Evolutionary conservation across 2,329 filamentous ascomycete species (phyloP), one percentile per base, ranked within the genome.

Genomic region (Monilinia fructicola): DNA sequence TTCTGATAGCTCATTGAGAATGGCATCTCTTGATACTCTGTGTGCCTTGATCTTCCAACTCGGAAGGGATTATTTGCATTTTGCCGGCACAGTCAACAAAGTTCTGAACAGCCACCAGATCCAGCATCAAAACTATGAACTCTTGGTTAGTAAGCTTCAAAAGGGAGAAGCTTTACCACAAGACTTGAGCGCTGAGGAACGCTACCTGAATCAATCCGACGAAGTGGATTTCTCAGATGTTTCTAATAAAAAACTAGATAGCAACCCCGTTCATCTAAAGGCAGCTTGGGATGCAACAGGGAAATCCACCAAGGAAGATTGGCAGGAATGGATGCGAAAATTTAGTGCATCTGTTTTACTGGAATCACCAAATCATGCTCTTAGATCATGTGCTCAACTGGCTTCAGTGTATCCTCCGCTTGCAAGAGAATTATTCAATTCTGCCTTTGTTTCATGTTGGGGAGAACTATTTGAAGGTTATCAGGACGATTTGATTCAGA

Each of bases 361-460:
- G 69, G 96, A 99, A 76, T 98, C 93, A 1, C 96, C 95, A 3
- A 97, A 97, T 71, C 95, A 97, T 74, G 94, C 96, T 11, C 83
- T 99, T 1, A 87, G 95, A 70, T 95, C 95, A 54, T 99, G 96
- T 76, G 95, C 94, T 50, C 91, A 90, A 67, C 82, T 99, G 48
- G 95, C 93, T 40, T 94, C 91, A 71, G 89, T 95, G 18, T 97
- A 98, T 77, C 88, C 93, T 48, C 94, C 95, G 0, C 85, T 99
- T 50, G 93, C 96, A 14, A 89, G 92, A 67, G 94, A 96, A 74
- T 82, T 99, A 2, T 99, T 99, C 84, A 99, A 99, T 77, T 97
- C 95, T 18, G 95, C 95, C 0, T 99, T 99, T 74, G 94, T 98
- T 1, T 98, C 94, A 5, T 99, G 95, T 78, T 99, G 95, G 95